Evolutionary conservation across 1,139 yeast genomes (phyloP).

Genomic region (Candida pseudoviswanathii): DNA sequence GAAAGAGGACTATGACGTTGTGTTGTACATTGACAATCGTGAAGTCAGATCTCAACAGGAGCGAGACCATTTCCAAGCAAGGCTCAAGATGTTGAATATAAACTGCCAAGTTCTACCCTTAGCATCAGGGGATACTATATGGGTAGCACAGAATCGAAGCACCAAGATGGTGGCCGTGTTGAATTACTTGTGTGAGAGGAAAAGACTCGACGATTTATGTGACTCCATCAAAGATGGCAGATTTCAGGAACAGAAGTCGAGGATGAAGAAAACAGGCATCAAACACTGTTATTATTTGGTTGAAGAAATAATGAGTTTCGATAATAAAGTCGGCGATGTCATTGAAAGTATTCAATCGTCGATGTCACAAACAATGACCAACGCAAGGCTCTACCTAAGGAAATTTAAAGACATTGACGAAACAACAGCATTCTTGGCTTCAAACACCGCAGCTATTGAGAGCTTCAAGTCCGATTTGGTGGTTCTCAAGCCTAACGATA

Average conservation of each 20-base stretch:
- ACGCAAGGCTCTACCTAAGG: constrained; percentile 66
- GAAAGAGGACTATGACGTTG: constrained; percentile 52
- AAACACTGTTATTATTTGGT: constrained; percentile 71
- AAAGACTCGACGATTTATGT: constrained; percentile 83
- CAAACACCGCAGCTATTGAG: constrained; percentile 55
- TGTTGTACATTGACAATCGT: constrained; percentile 75
- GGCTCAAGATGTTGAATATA: constrained; percentile 54
- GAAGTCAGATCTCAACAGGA: constrained; percentile 69
- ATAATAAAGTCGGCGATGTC: constrained; percentile 41
- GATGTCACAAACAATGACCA: constrained; percentile 69
- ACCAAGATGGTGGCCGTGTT: constrained; percentile 68
- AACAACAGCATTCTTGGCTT: constrained; percentile 64
- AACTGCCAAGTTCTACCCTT: constrained; percentile 58
- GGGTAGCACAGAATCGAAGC: constrained; percentile 75
- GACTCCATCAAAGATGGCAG: constrained; percentile 86
- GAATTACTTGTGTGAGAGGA: constrained; percentile 84
- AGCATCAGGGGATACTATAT: constrained; percentile 83
- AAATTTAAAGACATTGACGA: constrained; percentile 75
- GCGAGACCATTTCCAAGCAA: constrained; percentile 61
- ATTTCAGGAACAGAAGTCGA: constrained; percentile 78
- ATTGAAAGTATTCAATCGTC: constrained; percentile 75
- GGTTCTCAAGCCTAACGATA: constrained; percentile 51
- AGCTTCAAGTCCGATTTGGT: constrained; percentile 40
- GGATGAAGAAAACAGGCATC: constrained; percentile 71
- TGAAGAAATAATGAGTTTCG: constrained; percentile 62